A percentile compares a stretch with the other conserved stretches of the same genome.
Evolutionary conservation across 2,329 filamentous ascomycete species (phyloP).

Genomic region (Colletotrichum scovillei): DNA sequence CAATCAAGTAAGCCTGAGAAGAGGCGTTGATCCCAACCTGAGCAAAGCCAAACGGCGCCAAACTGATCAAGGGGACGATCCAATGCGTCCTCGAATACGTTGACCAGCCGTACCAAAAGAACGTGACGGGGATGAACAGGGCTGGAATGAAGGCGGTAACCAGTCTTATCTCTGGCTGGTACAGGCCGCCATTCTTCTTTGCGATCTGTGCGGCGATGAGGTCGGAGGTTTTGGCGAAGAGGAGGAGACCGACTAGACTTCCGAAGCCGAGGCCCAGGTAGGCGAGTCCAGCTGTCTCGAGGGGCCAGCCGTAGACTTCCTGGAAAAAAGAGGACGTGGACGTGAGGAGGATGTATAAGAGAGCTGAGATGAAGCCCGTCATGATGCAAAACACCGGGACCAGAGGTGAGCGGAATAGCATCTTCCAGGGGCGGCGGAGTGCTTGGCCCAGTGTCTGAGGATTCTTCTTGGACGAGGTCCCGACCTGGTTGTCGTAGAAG

Average conservation of each 20-base stretch:
- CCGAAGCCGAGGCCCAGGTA: background rate
- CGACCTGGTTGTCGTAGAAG: too few relatives aligned
- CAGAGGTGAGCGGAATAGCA: background rate
- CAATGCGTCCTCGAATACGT: background rate
- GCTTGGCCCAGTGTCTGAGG: background rate
- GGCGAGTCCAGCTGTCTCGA: background rate
- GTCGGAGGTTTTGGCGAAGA: background rate
- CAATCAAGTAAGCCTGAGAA: background rate
- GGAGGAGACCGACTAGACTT: background rate
- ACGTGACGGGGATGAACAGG: background rate
- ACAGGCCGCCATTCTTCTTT: background rate
- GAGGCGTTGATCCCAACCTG: background rate
- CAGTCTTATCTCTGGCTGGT: background rate
- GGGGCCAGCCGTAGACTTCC: background rate
- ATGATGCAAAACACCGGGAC: background rate
- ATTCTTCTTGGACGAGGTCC: too few relatives aligned
- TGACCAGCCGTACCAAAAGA: background rate
- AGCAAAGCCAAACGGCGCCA: background rate
- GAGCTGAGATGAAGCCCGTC: background rate
- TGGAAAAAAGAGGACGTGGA: background rate
- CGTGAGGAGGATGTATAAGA: background rate
- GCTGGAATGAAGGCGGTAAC: background rate
- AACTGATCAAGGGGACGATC: background rate
- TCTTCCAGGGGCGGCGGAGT: background rate
- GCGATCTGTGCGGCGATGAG: background rate